Evolutionary conservation across 805 yeast genomes (phyloP), one percentile per base, ranked within the genome.

Genomic region (Metschnikowia arizonensis): DNA sequence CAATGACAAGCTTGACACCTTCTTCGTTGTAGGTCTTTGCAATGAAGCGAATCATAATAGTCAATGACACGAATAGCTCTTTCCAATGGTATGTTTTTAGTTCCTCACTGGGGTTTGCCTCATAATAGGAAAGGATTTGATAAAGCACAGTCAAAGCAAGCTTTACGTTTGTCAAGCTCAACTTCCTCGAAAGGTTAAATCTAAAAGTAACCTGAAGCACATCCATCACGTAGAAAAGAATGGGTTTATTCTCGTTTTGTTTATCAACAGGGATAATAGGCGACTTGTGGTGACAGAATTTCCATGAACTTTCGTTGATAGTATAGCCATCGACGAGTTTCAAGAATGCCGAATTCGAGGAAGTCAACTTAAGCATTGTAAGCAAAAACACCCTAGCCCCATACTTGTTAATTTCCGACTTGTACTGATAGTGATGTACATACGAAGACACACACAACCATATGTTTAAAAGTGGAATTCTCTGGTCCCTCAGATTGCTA

Each of bases 381-480:
- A 57, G 44, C 10, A 71, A 53, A 3, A 62, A 52, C 9, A 69
- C 40, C 40, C 65, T 59, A 12, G 70, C 57, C 4, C 57, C 54
- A 1, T 55, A 31, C 37, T 56, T 59, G 41, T 62, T 60, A 8
- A 48, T 49, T 4, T 49, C 42, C 1, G 67, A 57, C 32, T 54
- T 57, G 50, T 65, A 64, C 46, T 71, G 75, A 47, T 69, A 68
- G 38, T 66, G 72, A 45, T 61, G 63, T 21, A 64, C 57, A 43
- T 68, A 72, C 0, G 76, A 70, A 19, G 65, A 49, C 12, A 67
- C 55, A 40, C 70, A 61, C n/a, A 72, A 52, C 69, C 72, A 66
- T 21, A 65, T 42, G 19, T 63, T 68, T 33, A 53, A 33, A 12
- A 52, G 38, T 3, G 42, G 30, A 6, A 48, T 30, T 7, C 41